Base-by-base conservation (phyloP, 2,329 filamentous ascomycete species). In the Verticillium dahliae region DNA sequence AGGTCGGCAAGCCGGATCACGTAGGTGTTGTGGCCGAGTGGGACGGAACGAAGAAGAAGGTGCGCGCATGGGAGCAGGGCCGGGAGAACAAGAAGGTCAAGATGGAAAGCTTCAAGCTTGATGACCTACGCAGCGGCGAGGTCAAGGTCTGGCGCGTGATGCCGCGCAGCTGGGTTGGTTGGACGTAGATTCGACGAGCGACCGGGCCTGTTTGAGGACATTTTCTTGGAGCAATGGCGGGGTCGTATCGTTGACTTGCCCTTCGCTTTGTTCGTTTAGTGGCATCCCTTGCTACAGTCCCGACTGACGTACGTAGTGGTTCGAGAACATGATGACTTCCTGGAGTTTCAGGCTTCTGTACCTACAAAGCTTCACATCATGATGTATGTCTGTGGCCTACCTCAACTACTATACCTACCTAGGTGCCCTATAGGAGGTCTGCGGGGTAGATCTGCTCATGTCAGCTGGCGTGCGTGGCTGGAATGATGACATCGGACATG, bases 31-130 rank as follows among this genome's bases (percentile, higher is more conserved):
- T 99, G 4, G 85, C 92, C 10, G 95, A 99, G 74, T 99, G 95
- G 95, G 95, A 99, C 74, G 95, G 95, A 3, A 96, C 92, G 50
- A 97, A 97, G 85, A 97, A 97, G 83, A 97, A 98, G 82, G 89
- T 99, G 33, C 81, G 93, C 34, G 93, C 89, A 1, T 98, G 92
- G 91, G 95, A 98, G 75, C 95, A 99, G 73, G 94, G 94, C 0
- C 81, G 94, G 14, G 94, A 98, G 79, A 93, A 87, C 73, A 94
- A 90, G 75, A 98, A 97, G 80, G 89, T 96, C 60, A 95, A 96
- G 79, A 80, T 91, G 64, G 94, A 98, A 80, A 96, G 92, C 76
- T 98, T 94, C 78, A 91, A 93, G 78, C 83, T 99, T 64, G 92
- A 93, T 55, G 95, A 99, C 77, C 72, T 99, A 73, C 85, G 91